These are phyloP conservation scores for Myrica gale DNA, from an alignment of 306 rosid species.

Conservation along the genomic window DNA sequence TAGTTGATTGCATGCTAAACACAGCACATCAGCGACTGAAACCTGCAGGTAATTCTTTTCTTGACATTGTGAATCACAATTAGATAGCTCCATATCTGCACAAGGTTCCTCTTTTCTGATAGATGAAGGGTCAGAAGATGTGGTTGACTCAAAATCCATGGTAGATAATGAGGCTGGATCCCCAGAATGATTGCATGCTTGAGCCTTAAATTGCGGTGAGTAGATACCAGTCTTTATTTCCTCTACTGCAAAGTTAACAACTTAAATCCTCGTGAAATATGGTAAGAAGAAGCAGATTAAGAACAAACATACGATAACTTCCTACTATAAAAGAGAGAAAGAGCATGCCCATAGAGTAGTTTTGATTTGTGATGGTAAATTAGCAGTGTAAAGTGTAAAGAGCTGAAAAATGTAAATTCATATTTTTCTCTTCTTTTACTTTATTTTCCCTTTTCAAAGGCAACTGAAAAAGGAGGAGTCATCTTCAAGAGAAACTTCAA, in stretches of 20 bases:
- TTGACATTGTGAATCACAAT: neutral
- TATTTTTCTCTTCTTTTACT: neutral
- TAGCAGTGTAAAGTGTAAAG: neutral
- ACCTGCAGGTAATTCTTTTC: constrained; percentile 29
- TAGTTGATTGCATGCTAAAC: constrained; percentile 65
- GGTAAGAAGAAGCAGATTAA: neutral
- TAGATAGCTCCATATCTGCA: constrained; percentile 22
- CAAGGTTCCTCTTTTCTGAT: constrained; percentile 21
- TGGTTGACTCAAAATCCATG: constrained; percentile 16
- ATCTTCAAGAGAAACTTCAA: neutral
- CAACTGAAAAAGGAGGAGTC: neutral
- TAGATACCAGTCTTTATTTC: constrained; percentile 40
- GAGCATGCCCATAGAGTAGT: neutral
- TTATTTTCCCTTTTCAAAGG: neutral
- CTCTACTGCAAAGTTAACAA: constrained; percentile 48
- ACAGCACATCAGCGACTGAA: constrained; percentile 59
- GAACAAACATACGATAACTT: neutral
- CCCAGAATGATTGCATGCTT: constrained; percentile 35
- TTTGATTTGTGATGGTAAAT: neutral
- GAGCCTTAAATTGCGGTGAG: constrained; percentile 66
- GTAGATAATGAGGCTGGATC: constrained; percentile 33
- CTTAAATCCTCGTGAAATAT: neutral
- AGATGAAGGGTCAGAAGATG: neutral
- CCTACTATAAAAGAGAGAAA: neutral
- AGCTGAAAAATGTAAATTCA: neutral